Conservation (phyloP, 805 yeast species). For the Metschnikowia similis region DNA sequence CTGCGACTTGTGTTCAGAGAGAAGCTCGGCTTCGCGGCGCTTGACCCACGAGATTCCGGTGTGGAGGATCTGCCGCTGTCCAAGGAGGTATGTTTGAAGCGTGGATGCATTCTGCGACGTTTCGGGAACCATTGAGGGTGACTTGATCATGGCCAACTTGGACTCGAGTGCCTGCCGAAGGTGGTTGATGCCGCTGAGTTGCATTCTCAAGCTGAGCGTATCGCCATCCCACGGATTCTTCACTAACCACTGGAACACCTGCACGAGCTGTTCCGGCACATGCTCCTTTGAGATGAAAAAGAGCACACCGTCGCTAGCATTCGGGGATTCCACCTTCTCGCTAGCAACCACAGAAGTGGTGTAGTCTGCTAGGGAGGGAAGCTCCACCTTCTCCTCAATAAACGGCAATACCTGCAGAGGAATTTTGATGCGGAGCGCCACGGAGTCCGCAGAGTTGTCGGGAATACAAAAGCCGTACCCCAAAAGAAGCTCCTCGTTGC, state of each 20-base stretch:
- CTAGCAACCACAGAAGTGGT: conserved; percentile 30
- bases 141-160: conserved; percentile 41
- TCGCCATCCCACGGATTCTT: conserved; percentile 44
- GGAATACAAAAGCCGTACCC: conserved; percentile 76
- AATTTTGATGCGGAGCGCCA: conserved; percentile 59
- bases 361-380: conserved; percentile 35
- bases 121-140: conserved; percentile 10
- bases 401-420: conserved; percentile 29
- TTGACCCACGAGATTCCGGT: conserved; percentile 43
- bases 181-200: conserved; percentile 58
- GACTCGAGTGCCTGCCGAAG: conserved; percentile 47
- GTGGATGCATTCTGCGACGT: conserved; percentile 11
- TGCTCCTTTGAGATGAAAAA: conserved; percentile 33
- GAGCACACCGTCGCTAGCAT: conserved; percentile 32
- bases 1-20: conserved; percentile 40
- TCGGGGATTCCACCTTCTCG: conserved; percentile 8
- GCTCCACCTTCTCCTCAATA: conserved; percentile 28
- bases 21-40: conserved; percentile 40
- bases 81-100: conserved; percentile 43
- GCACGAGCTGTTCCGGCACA: conserved; percentile 43
- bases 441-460: conserved; percentile 53
- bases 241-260: conserved; percentile 53
- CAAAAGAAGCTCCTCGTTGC: conserved; percentile 75
- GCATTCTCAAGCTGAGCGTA: conserved; percentile 47
- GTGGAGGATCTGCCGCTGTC: conserved; percentile 48